phyloP scores from a whole-genome alignment of 2,329 filamentous ascomycete species.

The Phaeosphaeria sp. region DNA sequence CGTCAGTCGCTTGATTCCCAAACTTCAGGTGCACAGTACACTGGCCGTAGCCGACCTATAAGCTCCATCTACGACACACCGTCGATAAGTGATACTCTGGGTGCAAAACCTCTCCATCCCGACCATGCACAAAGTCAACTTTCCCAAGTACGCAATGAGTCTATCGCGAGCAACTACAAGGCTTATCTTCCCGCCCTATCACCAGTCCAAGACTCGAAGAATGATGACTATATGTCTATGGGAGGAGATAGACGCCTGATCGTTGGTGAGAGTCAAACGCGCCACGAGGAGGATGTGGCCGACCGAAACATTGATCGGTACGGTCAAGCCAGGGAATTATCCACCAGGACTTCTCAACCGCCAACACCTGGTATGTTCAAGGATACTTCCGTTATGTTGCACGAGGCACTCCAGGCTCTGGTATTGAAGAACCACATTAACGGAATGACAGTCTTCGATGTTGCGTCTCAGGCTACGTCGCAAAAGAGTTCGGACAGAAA shows the following conservation, averaged over 20 bases:
- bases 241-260: conserved; percentile 25
- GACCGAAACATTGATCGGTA: conserved; percentile 34
- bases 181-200: conserved; percentile 25
- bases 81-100: conserved; percentile 1
- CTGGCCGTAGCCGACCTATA: conserved; percentile 16
- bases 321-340: conserved; percentile 11
- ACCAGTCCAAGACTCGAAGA: conserved; percentile 10
- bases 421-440: not conserved
- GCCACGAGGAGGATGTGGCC: conserved; percentile 62
- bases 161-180: conserved; percentile 30
- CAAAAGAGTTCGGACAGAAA: conserved; percentile 1
- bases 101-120: not conserved
- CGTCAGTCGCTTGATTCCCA: not conserved
- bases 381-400: not conserved
- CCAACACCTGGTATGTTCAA: conserved; percentile 13
- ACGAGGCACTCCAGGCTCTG: not conserved
- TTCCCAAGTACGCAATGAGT: conserved; percentile 13
- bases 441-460: conserved; percentile 5
- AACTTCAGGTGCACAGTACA: conserved; percentile 4
- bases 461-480: not conserved
- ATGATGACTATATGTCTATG: conserved; percentile 23
- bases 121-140: conserved; percentile 3
- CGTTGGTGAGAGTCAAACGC: conserved; percentile 13
- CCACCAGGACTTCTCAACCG: conserved; percentile 9
- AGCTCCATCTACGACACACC: conserved; percentile 16